A percentile compares a stretch with the other conserved stretches of the same genome.
Evolutionary conservation across 2,329 filamentous ascomycete species (phyloP).

Genomic region (Zelopaecilomyces penicillatus): DNA sequence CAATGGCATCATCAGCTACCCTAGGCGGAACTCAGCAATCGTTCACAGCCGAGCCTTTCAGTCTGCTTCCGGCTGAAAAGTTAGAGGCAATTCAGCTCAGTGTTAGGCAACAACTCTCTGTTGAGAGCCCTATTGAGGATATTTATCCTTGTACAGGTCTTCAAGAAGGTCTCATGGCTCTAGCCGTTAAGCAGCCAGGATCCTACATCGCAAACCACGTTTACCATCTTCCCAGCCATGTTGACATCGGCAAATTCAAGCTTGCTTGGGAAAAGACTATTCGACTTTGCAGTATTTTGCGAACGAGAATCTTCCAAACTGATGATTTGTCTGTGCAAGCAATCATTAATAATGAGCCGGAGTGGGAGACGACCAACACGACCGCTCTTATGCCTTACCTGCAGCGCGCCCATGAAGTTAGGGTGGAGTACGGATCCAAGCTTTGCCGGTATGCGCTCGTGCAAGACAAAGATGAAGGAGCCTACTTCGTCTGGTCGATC

Average conservation of each 20-base stretch:
- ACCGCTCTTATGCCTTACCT: too few species aligned
- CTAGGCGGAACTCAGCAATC: not conserved
- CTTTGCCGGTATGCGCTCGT: conserved; percentile 2
- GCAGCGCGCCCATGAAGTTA: not conserved
- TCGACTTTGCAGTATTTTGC: not conserved
- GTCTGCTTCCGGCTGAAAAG: too few species aligned
- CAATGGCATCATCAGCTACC: not conserved
- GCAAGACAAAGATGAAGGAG: not conserved
- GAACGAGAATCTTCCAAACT: not conserved
- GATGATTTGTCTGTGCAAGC: not conserved
- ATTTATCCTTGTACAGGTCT: conserved; percentile 11
- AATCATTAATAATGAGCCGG: not conserved
- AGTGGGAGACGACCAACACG: not conserved
- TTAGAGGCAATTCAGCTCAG: too few species aligned
- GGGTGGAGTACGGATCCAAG: conserved; percentile 3
- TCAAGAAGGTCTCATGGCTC: conserved; percentile 15
- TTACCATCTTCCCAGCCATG: conserved; percentile 10
- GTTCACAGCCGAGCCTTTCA: too few species aligned
- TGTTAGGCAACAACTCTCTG: not conserved
- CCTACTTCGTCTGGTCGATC: not conserved
- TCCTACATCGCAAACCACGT: conserved; percentile 24
- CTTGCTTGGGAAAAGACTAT: conserved; percentile 15
- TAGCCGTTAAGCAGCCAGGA: conserved; percentile 20
- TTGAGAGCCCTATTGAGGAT: conserved; percentile 5
- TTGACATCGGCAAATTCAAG: conserved; percentile 15